Evolutionary conservation across 495 filamentous ascomycete genomes (phyloP).

Genomic region (Penicillium maclennaniae): DNA sequence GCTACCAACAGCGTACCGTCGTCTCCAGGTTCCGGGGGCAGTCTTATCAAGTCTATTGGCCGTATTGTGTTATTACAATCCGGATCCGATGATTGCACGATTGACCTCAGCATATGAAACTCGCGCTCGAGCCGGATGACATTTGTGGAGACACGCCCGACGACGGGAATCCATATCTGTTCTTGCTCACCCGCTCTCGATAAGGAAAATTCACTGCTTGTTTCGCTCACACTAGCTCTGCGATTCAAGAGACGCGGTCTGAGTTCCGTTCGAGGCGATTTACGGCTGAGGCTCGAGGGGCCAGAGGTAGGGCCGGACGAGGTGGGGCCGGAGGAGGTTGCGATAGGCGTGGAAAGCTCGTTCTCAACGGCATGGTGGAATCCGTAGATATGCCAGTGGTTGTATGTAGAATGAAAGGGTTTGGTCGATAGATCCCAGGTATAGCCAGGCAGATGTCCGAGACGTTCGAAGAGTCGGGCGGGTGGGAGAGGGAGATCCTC

Average conservation of each 20-base stretch:
- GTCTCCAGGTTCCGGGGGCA: conserved; percentile 62
- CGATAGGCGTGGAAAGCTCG: conserved; percentile 40
- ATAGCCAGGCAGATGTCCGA: conserved; percentile 69
- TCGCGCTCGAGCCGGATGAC: conserved; percentile 76
- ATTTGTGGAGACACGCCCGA: conserved; percentile 77
- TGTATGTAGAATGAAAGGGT: conserved; percentile 80
- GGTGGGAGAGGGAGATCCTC: conserved; percentile 67
- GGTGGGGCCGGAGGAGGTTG: conserved; percentile 34
- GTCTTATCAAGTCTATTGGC: conserved; percentile 66
- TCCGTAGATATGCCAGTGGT: conserved; percentile 66
- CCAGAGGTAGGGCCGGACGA: conserved; percentile 35
- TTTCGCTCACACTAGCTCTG: conserved; percentile 46
- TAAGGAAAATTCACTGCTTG: conserved; percentile 45
- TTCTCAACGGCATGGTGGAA: conserved; percentile 41
- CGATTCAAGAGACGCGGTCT: conserved; percentile 32
- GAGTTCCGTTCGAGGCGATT: conserved; percentile 43
- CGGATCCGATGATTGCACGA: conserved; percentile 68
- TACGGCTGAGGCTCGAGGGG: conserved; percentile 41
- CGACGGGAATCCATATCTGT: conserved; percentile 48
- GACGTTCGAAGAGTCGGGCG: conserved; percentile 65
- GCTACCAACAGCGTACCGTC: conserved; percentile 62
- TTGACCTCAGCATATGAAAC: conserved; percentile 70
- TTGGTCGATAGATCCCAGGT: conserved; percentile 66
- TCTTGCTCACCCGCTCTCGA: conserved; percentile 41
- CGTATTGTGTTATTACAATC: conserved; percentile 68